phyloP scores from a whole-genome alignment of 176 grass and related monocot genomes.

The Elaeis guineensis region DNA sequence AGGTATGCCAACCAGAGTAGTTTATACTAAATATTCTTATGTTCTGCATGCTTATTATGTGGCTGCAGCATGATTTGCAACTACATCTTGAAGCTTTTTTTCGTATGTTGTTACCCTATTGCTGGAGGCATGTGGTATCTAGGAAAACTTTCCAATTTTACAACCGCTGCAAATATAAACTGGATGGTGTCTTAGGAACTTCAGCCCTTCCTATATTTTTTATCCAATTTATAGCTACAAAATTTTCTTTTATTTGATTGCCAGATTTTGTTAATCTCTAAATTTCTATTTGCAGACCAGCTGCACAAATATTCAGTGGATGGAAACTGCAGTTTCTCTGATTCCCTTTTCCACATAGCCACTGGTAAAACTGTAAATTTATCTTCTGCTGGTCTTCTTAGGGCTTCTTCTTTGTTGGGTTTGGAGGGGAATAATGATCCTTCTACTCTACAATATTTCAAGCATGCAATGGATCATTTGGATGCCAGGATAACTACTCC shows the following conservation, averaged over 20 bases:
- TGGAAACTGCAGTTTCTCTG: slow-evolving; percentile 24
- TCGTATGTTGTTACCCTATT: too few species aligned
- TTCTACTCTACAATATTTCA: slow-evolving; percentile 44
- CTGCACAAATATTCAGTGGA: slow-evolving; percentile 15
- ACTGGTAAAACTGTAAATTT: slow-evolving; percentile 48
- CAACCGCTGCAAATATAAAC: too few species aligned
- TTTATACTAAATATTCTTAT: too few species aligned
- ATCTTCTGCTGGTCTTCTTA: slow-evolving; percentile 56
- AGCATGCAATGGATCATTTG: slow-evolving; percentile 36
- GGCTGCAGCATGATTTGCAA: too few species aligned
- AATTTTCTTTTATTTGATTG: neutral
- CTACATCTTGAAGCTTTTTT: too few species aligned
- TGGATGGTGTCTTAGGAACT: too few species aligned
- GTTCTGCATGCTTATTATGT: too few species aligned
- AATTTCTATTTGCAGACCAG: slow-evolving; percentile 29
- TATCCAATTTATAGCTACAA: neutral
- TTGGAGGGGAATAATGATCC: slow-evolving; percentile 51
- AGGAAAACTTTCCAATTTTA: too few species aligned
- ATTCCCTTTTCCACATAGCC: slow-evolving; percentile 53
- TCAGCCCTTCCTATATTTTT: neutral
- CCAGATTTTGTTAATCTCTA: slow-evolving; percentile 4
- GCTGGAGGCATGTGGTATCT: too few species aligned
- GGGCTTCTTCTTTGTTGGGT: slow-evolving; percentile 70
- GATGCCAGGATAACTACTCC: slow-evolving; percentile 33
- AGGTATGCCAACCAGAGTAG: too few species aligned